A percentile compares a stretch with the other conserved stretches of the same genome.
These are phyloP conservation scores for Flueggea neowawraea DNA, from an alignment of 441 rosid genomes.

Conservation along the genomic window DNA sequence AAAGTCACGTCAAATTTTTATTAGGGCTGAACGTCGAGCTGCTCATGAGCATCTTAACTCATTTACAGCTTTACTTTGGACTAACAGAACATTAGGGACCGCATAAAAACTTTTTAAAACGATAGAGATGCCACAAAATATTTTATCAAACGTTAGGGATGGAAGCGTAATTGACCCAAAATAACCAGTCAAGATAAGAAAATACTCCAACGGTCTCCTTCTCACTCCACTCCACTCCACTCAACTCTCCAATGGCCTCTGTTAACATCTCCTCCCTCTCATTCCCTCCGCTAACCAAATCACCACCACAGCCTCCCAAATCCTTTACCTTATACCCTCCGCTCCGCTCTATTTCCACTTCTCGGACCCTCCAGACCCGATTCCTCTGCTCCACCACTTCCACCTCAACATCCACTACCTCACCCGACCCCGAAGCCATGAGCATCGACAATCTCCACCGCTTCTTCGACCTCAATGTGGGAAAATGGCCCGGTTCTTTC, in stretches of 20 bases:
- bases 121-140: too few relatives aligned
- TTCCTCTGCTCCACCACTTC: constrained; percentile 22
- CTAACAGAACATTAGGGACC: too few relatives aligned
- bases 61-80: too few relatives aligned
- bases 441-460: constrained; percentile 67
- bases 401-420: constrained; percentile 12
- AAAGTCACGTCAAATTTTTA: too few relatives aligned
- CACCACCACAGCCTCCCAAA: constrained; percentile 10
- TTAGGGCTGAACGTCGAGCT: too few relatives aligned
- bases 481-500: constrained; percentile 86
- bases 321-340: neutral
- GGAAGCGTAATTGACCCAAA: too few relatives aligned
- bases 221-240: too few relatives aligned
- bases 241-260: constrained; percentile 25
- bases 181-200: too few relatives aligned
- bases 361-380: constrained; percentile 22
- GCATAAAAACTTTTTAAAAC: too few relatives aligned
- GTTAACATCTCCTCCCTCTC: constrained; percentile 13
- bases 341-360: constrained; percentile 11
- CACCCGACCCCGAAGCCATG: constrained; percentile 41
- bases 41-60: too few relatives aligned
- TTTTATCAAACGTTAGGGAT: too few relatives aligned
- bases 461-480: constrained; percentile 60
- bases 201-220: neutral
- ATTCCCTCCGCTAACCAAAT: constrained; percentile 11